Percentiles rank a stretch among this genome's conserved stretches.
phyloP scores from a whole-genome alignment of 257 asterid species.

The Verbena officinalis region DNA sequence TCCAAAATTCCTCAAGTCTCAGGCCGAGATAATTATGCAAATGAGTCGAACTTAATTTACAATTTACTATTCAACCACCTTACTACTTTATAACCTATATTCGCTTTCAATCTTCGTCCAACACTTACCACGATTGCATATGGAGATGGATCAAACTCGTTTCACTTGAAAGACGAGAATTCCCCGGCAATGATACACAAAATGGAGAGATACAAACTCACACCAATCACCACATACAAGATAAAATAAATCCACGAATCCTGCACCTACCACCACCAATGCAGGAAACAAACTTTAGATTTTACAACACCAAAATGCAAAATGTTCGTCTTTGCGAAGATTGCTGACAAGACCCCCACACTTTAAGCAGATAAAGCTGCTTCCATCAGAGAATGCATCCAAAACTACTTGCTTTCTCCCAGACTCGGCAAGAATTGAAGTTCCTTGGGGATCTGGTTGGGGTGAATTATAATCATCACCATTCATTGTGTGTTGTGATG shows the following conservation, averaged over 20 bases:
- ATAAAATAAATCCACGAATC: conserved; percentile 12
- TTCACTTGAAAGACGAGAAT: too few relatives aligned
- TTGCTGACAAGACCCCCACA: conserved; percentile 95
- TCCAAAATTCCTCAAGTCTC: too few relatives aligned
- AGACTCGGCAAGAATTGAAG: conserved; percentile 77
- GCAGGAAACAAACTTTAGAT: conserved; percentile 38
- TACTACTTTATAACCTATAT: too few relatives aligned
- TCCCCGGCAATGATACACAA: neutral
- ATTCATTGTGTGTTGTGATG: conserved; percentile 24
- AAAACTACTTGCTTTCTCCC: conserved; percentile 78
- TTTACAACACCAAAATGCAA: conserved; percentile 82
- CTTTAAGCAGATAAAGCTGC: conserved; percentile 85
- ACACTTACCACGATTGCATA: too few relatives aligned
- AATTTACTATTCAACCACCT: too few relatives aligned
- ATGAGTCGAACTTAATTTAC: too few relatives aligned
- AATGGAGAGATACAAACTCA: too few relatives aligned
- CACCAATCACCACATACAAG: neutral
- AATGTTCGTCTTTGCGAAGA: conserved; percentile 83
- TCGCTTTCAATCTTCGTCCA: too few relatives aligned
- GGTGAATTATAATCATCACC: conserved; percentile 33
- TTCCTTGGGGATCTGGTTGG: conserved; percentile 54
- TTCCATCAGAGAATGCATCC: conserved; percentile 91
- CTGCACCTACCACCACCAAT: too few relatives aligned
- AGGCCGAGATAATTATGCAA: too few relatives aligned
- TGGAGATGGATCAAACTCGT: too few relatives aligned